These are phyloP conservation scores for Parietaria judaica DNA, from an alignment of 306 rosid genomes.

Conservation along the genomic window DNA sequence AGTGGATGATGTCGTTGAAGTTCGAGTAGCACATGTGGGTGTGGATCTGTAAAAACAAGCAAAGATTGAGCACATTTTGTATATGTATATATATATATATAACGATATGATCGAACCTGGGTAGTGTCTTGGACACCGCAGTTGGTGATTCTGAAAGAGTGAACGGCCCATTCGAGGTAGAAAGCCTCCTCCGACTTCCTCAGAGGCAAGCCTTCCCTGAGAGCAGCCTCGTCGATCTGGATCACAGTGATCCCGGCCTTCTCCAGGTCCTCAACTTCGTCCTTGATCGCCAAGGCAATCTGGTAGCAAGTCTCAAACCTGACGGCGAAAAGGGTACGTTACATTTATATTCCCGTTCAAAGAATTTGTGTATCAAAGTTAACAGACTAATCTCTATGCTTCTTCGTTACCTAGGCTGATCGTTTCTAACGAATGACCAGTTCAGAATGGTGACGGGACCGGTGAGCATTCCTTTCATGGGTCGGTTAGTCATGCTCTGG, in stretches of 20 bases:
- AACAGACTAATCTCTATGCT: not conserved
- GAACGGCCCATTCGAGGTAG: slow-evolving; percentile 97
- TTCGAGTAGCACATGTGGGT: slow-evolving; percentile 97
- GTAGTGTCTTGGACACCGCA: slow-evolving; percentile 68
- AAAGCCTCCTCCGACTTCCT: slow-evolving; percentile 82
- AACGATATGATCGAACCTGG: slow-evolving; percentile 38
- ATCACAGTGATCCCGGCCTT: slow-evolving; percentile 63
- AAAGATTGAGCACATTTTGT: not conserved
- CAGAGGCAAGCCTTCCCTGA: slow-evolving; percentile 79
- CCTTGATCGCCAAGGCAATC: slow-evolving; percentile 90
- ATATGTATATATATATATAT: no score
- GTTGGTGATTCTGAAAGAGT: slow-evolving; percentile 83
- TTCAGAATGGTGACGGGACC: slow-evolving; percentile 96
- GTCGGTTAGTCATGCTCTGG: slow-evolving; percentile 46
- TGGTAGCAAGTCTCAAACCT: slow-evolving; percentile 80
- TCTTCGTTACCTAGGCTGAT: slow-evolving; percentile 61
- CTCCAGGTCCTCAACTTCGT: slow-evolving; percentile 89
- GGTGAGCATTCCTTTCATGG: slow-evolving; percentile 99
- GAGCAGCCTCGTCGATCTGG: slow-evolving; percentile 91
- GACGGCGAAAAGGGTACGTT: not conserved
- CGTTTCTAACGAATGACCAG: slow-evolving; percentile 89
- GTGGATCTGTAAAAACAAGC: slow-evolving; percentile 51
- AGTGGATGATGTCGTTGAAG: slow-evolving; percentile 94
- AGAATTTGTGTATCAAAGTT: not conserved
- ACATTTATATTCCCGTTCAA: not conserved